Percentiles rank a stretch among this genome's conserved stretches.
These are phyloP conservation scores for Pharnaceum exiguum DNA, from an alignment of 148 eudicot genomes.

Conservation along the genomic window DNA sequence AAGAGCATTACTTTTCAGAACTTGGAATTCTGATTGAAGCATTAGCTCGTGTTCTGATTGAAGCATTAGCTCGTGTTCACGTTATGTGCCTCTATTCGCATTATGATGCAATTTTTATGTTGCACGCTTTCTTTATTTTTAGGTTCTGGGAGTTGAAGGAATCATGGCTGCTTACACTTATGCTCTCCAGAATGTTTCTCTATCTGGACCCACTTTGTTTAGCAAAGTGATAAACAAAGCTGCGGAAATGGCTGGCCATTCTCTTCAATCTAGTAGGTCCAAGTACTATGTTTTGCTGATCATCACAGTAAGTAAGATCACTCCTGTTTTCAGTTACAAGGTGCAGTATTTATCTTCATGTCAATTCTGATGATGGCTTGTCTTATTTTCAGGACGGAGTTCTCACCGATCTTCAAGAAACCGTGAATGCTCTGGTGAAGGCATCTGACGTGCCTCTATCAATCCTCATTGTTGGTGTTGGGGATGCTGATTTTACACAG, in stretches of 20 bases:
- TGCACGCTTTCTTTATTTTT: no score
- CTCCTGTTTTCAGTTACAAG: no score
- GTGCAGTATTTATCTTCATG: no score
- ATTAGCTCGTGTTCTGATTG: no score
- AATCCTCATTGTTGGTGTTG: conserved; percentile 87
- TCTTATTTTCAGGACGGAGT: conserved; percentile 68
- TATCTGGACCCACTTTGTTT: conserved; percentile 87
- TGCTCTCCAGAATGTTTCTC: conserved; percentile 54
- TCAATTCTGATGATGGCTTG: neutral
- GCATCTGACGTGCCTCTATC: conserved; percentile 90
- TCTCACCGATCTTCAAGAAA: conserved; percentile 81
- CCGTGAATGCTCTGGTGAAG: conserved; percentile 68
- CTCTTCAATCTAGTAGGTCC: conserved; percentile 39
- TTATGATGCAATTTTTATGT: no score
- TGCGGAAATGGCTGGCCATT: conserved; percentile 68
- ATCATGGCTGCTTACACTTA: conserved; percentile 76
- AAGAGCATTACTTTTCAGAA: no score
- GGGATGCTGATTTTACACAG: conserved; percentile 76
- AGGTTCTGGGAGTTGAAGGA: conserved; percentile 93
- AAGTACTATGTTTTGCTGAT: conserved; percentile 77
- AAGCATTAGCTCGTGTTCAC: neutral
- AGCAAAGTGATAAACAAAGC: conserved; percentile 71
- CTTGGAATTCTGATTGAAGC: no score
- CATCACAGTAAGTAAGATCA: conserved; percentile 73
- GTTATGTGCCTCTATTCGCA: neutral